Evolutionary conservation across 345 rosid genomes (phyloP), one percentile per base, ranked within the genome.

Genomic region (Bruguiera parviflora): DNA sequence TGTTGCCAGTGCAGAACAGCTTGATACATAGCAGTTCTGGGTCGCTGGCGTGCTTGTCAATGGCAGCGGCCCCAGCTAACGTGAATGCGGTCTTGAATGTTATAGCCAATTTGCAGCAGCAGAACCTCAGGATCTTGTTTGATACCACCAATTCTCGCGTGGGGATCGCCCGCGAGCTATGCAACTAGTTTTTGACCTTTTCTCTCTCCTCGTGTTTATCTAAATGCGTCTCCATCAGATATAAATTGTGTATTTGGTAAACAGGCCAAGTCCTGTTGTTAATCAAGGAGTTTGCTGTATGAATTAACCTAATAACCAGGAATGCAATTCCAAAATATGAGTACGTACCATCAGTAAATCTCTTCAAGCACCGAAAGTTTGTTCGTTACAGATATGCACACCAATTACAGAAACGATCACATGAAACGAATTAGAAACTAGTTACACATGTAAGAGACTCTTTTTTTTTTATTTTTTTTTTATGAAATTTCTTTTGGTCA

Each of bases 61-160:
- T 93, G 93, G 98, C 93, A 0, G 83, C 90, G 0, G 80, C 83
- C 11, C 96, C 92, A 2, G 80, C 65, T 55, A 87, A 84, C 61
- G 87, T 82, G 52, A 86, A 88, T 78, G 84, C 89, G 21, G 89
- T 78, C 73, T 49, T 93, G 75, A 93, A 93, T 71, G 86, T 90
- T 53, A 86, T 93, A 63, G 98, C 98, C 29, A 93, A 83, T 78
- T 83, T 90, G 64, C 98, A 93, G 81, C 98, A 93, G 79, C 96
- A 90, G 82, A 93, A 90, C 51, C 69, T 79, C 3, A 86, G 98
- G 85, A 80, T 93, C 49, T 37, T 93, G 85, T 90, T 85, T 74
- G 97, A 90, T 53, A 81, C 78, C 3, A 59, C 86, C 39, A 90
- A 93, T 68, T 93, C 98, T 39, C 84, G 84, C 37, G 2, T 93